phyloP scores from a whole-genome alignment of 2,329 filamentous ascomycete species.

The Monosporascus sp. region DNA sequence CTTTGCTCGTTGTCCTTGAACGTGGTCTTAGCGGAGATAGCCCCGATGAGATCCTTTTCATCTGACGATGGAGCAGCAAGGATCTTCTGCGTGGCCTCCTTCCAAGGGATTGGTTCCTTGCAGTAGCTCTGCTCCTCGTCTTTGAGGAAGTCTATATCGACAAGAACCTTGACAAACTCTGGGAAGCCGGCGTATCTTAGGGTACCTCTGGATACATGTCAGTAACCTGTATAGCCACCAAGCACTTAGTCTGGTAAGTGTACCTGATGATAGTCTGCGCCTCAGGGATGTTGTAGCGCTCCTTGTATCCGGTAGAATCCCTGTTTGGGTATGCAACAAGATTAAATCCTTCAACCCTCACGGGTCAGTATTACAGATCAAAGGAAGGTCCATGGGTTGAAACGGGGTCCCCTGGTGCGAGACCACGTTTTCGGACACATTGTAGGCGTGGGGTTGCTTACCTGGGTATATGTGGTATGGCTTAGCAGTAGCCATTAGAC shows the following conservation, averaged over 20 bases:
- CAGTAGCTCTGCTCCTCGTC: conserved; percentile 64
- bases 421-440: not conserved
- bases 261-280: conserved; percentile 74
- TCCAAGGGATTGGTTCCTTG: conserved; percentile 69
- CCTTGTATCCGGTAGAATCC: conserved; percentile 80
- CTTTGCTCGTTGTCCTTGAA: conserved; percentile 67
- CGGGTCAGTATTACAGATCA: not conserved
- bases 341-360: conserved; percentile 46
- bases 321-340: conserved; percentile 94
- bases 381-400: not conserved
- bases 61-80: conserved; percentile 62
- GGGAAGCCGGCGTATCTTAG: conserved; percentile 88
- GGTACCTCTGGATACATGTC: conserved; percentile 48
- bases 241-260: not conserved
- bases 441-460: not conserved
- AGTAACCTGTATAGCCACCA: not conserved
- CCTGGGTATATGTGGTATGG: conserved; percentile 88
- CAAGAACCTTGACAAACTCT: conserved; percentile 80
- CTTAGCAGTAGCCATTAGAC: conserved; percentile 83
- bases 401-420: not conserved
- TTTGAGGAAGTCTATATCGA: conserved; percentile 83
- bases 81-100: conserved; percentile 75
- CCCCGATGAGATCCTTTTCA: conserved; percentile 65
- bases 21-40: conserved; percentile 69
- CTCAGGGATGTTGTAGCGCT: conserved; percentile 81